Evolutionary conservation across 768 basidiomycete genomes (phyloP).

Genomic region (Lactarius akahatsu): DNA sequence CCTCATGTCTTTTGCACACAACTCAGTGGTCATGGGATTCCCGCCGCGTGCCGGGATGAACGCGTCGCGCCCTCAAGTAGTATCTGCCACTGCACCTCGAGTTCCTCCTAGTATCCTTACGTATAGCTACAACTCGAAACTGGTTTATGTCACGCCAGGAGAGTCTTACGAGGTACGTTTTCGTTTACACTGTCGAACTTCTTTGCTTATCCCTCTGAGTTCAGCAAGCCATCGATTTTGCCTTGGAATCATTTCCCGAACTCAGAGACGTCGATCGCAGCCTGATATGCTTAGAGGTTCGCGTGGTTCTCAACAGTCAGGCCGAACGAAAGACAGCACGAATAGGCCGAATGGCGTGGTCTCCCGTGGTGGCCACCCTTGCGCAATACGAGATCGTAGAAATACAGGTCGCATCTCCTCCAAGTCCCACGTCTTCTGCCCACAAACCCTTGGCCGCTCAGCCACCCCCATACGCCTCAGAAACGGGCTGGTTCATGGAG

Average conservation of each 20-base stretch:
- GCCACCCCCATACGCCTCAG: slow-evolving; percentile 20
- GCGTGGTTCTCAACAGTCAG: slow-evolving; percentile 26
- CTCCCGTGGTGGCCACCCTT: slow-evolving; percentile 27
- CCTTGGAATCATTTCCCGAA: slow-evolving; percentile 29
- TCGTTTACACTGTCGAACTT: no score
- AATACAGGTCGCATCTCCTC: slow-evolving; percentile 23
- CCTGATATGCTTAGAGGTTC: slow-evolving; percentile 32
- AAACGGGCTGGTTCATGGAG: not conserved
- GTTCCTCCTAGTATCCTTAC: slow-evolving; percentile 30
- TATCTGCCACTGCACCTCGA: not conserved
- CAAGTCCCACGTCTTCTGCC: slow-evolving; percentile 9
- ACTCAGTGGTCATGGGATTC: not conserved
- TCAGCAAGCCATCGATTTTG: slow-evolving; percentile 32
- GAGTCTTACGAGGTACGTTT: slow-evolving; percentile 30
- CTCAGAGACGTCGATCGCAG: slow-evolving; percentile 28
- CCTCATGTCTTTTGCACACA: not conserved
- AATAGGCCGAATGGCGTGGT: slow-evolving; percentile 34
- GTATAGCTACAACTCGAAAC: slow-evolving; percentile 30
- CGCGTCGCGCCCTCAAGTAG: not conserved
- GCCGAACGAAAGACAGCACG: slow-evolving; percentile 26
- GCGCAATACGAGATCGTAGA: slow-evolving; percentile 35
- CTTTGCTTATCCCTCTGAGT: not conserved
- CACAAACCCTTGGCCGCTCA: slow-evolving; percentile 7
- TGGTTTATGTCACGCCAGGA: slow-evolving; percentile 36
- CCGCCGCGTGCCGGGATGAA: not conserved